Evolutionary conservation across 2,329 filamentous ascomycete species (phyloP), one percentile per base, ranked within the genome.

Genomic region (Didymella exigua): DNA sequence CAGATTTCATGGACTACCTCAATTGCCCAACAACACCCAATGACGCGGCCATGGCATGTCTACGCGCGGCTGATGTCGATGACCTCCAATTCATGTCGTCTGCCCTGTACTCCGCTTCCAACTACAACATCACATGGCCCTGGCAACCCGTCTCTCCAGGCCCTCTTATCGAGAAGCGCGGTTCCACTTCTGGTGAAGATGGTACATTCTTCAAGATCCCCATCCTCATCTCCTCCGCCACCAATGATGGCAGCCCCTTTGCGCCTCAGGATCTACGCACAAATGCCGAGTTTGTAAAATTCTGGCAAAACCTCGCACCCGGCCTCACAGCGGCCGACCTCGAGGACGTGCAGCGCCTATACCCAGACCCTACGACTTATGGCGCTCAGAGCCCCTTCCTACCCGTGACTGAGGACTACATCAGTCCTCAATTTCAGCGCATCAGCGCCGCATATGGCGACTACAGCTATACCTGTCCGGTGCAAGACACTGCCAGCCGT

Each of bases 101-200:
- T 0, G 71, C 72, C 18, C 49, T 80, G 2, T 80, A 75, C 50
- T 62, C 70, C 2, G 70, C 75, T 0, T 75, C 76, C 4, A 64
- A 76, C 4, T 72, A 73, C 14, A 73, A 72, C 31, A 66, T 78
- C 23, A 81, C 77, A 0, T 82, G 79, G 79, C 79, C 80, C 0
- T 82, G 79, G 65, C 80, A 82, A 45, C 80, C 80, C 1, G 75
- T 76, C 0, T 77, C 79, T 0, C 78, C 78, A 0, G 79, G 79
- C 0, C 76, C 76, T 0, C 52, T 81, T 0, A 69, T 82, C 3
- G 79, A 82, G 59, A 81, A 80, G 49, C 71, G 75, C 5, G 80
- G 79, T 16, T 81, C 79, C 0, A 55, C 56, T 2, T 73, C 71
- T 19, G 71, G 70, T 29, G 49, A 63, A 21, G 68, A 75, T 9